These are phyloP conservation scores for Cokeromyces recurvatus DNA, from an alignment of 371 early-diverging fungal species.

Conservation along the genomic window DNA sequence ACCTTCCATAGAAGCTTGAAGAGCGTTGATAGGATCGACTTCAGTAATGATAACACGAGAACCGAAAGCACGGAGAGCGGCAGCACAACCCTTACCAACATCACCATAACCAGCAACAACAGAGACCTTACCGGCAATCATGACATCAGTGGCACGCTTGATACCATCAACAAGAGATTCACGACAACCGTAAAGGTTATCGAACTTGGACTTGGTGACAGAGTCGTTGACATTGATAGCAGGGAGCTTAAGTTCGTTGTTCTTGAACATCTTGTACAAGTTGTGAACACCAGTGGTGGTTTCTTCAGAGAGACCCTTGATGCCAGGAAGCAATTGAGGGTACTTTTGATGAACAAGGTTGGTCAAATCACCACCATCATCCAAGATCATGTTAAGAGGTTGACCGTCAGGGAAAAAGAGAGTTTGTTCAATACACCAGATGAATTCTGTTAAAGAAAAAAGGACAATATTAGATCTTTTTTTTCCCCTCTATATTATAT, in stretches of 20 bases:
- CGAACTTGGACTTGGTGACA: constrained; percentile 99
- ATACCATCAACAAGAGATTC: constrained; percentile 99
- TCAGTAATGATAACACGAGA: constrained; percentile 97
- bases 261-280: constrained; percentile 96
- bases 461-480: too few species aligned
- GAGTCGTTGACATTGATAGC: constrained; percentile 99
- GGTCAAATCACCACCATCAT: constrained; percentile 99
- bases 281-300: constrained; percentile 99
- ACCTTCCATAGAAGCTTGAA: constrained; percentile 99
- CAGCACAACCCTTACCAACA: constrained; percentile 99
- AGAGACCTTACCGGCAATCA: constrained; percentile 99
- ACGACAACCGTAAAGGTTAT: constrained; percentile 99
- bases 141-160: constrained; percentile 99
- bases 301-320: constrained; percentile 97
- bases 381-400: constrained; percentile 97
- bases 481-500: not conserved
- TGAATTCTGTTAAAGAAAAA: constrained; percentile 74
- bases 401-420: constrained; percentile 93
- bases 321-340: constrained; percentile 73
- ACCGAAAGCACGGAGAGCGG: constrained; percentile 98
- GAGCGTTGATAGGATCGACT: constrained; percentile 99
- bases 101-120: constrained; percentile 99
- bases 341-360: constrained; percentile 94
- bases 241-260: constrained; percentile 92
- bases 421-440: constrained; percentile 98